Conservation (phyloP, 495 filamentous ascomycete genomes). For the Evansstolkia leycettana region DNA sequence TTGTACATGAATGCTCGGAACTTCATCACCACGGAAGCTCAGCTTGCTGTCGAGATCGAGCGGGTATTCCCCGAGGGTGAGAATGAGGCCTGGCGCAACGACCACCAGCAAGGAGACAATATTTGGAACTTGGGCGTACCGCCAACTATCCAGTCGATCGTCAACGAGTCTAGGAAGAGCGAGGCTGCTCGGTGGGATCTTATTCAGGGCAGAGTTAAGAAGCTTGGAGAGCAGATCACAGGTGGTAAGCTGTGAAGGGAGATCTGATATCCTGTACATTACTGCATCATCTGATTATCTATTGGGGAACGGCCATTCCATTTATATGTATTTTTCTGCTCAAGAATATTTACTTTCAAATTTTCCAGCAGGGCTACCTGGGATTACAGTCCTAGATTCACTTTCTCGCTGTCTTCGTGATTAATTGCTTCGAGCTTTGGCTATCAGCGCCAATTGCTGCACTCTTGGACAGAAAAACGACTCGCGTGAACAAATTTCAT, state of each 20-base stretch:
- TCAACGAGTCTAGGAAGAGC: constrained; percentile 19
- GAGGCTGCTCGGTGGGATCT: constrained; percentile 30
- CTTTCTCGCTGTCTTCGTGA: too few relatives aligned
- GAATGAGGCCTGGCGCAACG: constrained; percentile 34
- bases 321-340: not conserved
- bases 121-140: constrained; percentile 48
- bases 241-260: constrained; percentile 49
- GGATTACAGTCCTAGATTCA: too few relatives aligned
- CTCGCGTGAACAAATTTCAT: too few relatives aligned
- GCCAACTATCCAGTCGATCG: constrained; percentile 31
- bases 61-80: constrained; percentile 44
- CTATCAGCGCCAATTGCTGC: too few relatives aligned
- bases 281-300: not conserved
- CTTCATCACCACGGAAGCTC: constrained; percentile 52
- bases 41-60: constrained; percentile 50
- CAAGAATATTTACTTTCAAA: not conserved
- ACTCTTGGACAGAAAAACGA: too few relatives aligned
- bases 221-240: constrained; percentile 54
- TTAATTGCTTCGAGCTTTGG: too few relatives aligned
- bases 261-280: constrained; percentile 11
- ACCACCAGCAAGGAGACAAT: constrained; percentile 31
- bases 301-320: not conserved
- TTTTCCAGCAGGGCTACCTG: too few relatives aligned
- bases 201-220: constrained; percentile 44
- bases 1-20: constrained; percentile 52